Base-by-base conservation (phyloP, 2,329 filamentous ascomycete genomes). In the Aspergillus melleus region DNA sequence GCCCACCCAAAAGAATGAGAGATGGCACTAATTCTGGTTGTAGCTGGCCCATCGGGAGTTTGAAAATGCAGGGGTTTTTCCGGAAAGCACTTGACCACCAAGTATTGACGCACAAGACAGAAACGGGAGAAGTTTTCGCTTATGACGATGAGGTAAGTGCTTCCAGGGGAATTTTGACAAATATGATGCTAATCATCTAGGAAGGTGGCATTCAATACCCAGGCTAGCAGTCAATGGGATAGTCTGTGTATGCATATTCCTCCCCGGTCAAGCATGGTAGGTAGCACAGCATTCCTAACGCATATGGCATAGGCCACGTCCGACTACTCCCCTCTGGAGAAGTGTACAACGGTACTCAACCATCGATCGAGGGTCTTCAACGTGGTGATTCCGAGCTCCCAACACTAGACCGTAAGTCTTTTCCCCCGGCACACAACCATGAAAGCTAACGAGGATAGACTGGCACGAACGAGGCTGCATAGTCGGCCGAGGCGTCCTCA, bases 401-500 rank as follows among this genome's bases (percentile, higher is more conserved):
- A 24, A 72, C 71, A 16, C 62, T 69, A 9, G 58, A 70, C 16
- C 60, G 57, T 58, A 51, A 22, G 46, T 8, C 14, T 8, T 24
- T 10, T 3, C 20, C 30, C 6, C 14, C 3, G 6, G 9, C 49
- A 20, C 24, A 58, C 2, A 29, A 47, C 1, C 1, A 8, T 3
- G 20, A 14, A 36, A 24, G 36, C 30, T 52, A 19, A 52, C 12
- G 20, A 9, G 1, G 12, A 16, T 19, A 58, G 57, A 74, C 52
- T 77, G 76, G 75, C 68, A 76, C 36, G 66, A 72, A 11, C 81
- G 75, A 2, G 80, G 81, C 39, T 63, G 64, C 20, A 77, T 85
- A 6, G 79, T 80, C 2, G 82, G 82, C 2, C 77, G 83, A 0
- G 82, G 82, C 20, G 74, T 85, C 2, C 72, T 85, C 0, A 70